phyloP scores from a whole-genome alignment of 345 rosid species.

The Melastoma malabathricum region DNA sequence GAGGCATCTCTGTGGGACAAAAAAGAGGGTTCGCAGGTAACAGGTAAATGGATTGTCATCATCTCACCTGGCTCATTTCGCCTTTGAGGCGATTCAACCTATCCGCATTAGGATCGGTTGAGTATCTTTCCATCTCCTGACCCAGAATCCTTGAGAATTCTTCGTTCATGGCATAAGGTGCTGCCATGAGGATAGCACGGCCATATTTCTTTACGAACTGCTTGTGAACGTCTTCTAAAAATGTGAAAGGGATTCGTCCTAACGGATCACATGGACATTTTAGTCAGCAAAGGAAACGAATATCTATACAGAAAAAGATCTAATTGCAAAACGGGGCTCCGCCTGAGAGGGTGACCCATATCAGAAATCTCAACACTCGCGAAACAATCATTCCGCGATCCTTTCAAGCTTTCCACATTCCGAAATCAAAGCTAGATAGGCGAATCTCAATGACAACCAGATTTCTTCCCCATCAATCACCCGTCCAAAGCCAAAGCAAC shows the following conservation, averaged over 20 bases:
- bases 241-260: constrained; percentile 40
- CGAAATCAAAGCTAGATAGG: no score
- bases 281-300: no score
- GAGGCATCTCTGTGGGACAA: no score
- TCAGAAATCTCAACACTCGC: no score
- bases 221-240: constrained; percentile 32
- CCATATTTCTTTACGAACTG: constrained; percentile 26
- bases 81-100: constrained; percentile 31
- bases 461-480: no score
- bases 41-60: not conserved
- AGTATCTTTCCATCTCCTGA: constrained; percentile 34
- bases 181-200: constrained; percentile 23
- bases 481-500: no score
- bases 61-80: constrained; percentile 36
- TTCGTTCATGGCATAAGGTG: constrained; percentile 43
- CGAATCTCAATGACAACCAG: no score
- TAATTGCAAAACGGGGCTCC: no score
- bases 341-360: no score
- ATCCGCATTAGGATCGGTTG: constrained; percentile 29
- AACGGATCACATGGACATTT: not conserved
- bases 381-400: no score
- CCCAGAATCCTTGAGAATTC: constrained; percentile 37
- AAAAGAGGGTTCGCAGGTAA: not conserved
- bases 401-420: no score
- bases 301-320: no score